Conservation (phyloP, 768 basidiomycete genomes). For the Termitomyces sp. region DNA sequence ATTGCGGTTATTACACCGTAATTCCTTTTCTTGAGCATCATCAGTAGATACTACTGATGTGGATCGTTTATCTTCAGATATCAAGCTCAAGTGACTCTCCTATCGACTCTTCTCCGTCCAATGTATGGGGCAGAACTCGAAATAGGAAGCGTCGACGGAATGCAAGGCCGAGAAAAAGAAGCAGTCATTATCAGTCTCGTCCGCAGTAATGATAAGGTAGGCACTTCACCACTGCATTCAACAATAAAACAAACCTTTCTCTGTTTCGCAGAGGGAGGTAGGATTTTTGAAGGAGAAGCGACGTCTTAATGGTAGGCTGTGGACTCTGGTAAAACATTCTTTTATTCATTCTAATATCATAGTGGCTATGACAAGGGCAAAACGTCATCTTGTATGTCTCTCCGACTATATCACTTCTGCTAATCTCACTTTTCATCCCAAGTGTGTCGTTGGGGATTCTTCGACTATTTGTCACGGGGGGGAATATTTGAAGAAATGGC, state of each 20-base stretch:
- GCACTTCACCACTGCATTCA: constrained; percentile 5
- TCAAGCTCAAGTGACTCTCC: constrained; percentile 87
- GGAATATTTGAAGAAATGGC: constrained; percentile 82
- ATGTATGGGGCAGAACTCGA: constrained; percentile 67
- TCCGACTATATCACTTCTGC: not conserved
- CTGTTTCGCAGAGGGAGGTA: constrained; percentile 62
- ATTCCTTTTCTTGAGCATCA: not conserved
- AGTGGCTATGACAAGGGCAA: constrained; percentile 93
- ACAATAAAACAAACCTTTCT: not conserved
- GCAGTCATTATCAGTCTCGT: constrained; percentile 91
- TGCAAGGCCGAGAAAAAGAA: constrained; percentile 97
- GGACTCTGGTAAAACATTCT: not conserved
- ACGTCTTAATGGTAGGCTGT: constrained; percentile 69
- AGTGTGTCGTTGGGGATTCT: constrained; percentile 95
- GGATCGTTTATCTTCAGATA: constrained; percentile 47
- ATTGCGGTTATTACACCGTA: constrained; percentile 89
- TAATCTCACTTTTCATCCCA: not conserved
- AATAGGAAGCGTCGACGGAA: constrained; percentile 92
- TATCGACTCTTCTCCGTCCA: constrained; percentile 72
- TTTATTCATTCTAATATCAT: constrained; percentile 2
- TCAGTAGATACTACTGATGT: not conserved
- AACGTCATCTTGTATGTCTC: constrained; percentile 71
- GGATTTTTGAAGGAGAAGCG: constrained; percentile 94
- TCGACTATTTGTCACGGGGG: constrained; percentile 85
- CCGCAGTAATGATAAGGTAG: constrained; percentile 79